Base-by-base conservation (phyloP, 768 basidiomycete species). In the Lactarius hatsudake region DNA sequence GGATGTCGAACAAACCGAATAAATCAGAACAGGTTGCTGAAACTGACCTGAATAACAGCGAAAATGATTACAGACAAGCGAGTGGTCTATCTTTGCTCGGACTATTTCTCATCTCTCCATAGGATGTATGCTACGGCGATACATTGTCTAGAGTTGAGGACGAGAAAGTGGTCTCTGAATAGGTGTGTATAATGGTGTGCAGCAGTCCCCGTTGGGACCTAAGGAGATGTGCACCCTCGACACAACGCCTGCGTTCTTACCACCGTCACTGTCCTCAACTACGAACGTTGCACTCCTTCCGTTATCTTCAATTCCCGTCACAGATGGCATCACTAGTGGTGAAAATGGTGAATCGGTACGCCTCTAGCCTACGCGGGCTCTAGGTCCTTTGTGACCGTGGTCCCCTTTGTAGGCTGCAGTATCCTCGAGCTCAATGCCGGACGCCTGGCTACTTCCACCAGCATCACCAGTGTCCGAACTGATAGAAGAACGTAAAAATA, bases 1-100 rank as follows among this genome's bases (percentile, higher is more conserved):
- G 26, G 51, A 67, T 67, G 62, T 67, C 40, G 34, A 17, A 20
- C 12, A 20, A 13, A 26, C n/a, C 45, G 36, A 43, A 17, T 54
- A 32, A 38, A 36, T 20, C 18, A 12, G 57, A 63, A 12, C 57
- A 43, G 26, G 8, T 48, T 36, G 40, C 43, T 10, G 13, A 23
- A 23, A 51, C 48, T 36, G 51, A 20, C 36, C 36, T 28, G 0
- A 26, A 18, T 17, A 20, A 54, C 12, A 7, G 23, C 40, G 40
- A 63, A 59, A 45, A 54, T 34, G 42, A 18, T 5, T 15, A 10
- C 18, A 51, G 15, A 13, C 38, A 54, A 23, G 66, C 54, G 18
- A 53, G 62, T 26, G 7, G 6, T 59, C 26, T 20, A 38, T 28
- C 26, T 53, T 28, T 15, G 26, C 13, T 53, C 51, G 23, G 12